Evolutionary conservation across 805 yeast species (phyloP).

Genomic region (Ogataea ramenticola): DNA sequence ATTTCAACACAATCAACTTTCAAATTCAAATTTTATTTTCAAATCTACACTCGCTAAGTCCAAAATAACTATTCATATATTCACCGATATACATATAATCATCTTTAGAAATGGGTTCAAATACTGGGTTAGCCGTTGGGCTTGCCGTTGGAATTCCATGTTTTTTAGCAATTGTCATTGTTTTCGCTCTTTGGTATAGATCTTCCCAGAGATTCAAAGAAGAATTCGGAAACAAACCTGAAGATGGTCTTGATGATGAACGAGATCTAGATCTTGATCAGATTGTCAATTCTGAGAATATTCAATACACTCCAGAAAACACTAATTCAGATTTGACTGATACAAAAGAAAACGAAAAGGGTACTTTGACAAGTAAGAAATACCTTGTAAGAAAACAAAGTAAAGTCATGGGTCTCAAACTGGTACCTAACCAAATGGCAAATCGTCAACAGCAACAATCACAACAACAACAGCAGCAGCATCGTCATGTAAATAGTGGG

Average conservation of each 20-base stretch:
- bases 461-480: too few relatives aligned
- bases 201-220: slow-evolving; percentile 29
- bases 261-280: slow-evolving; percentile 30
- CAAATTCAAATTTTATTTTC: too few relatives aligned
- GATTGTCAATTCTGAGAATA: slow-evolving; percentile 10
- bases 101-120: neutral
- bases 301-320: neutral
- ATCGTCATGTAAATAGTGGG: neutral
- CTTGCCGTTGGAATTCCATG: slow-evolving; percentile 47
- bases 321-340: neutral
- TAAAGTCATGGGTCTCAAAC: slow-evolving; percentile 19
- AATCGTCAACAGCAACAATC: neutral
- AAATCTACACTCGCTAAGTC: too few relatives aligned
- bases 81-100: neutral
- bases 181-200: slow-evolving; percentile 29
- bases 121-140: slow-evolving; percentile 37
- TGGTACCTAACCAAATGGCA: neutral
- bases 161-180: slow-evolving; percentile 29
- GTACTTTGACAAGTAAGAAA: slow-evolving; percentile 7
- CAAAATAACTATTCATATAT: too few relatives aligned
- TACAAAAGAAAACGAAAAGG: slow-evolving; percentile 2
- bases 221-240: slow-evolving; percentile 28
- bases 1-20: too few relatives aligned
- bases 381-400: slow-evolving; percentile 15
- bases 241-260: slow-evolving; percentile 28